phyloP scores from a whole-genome alignment of 2,329 filamentous ascomycete genomes.

The Madurella fahalii region DNA sequence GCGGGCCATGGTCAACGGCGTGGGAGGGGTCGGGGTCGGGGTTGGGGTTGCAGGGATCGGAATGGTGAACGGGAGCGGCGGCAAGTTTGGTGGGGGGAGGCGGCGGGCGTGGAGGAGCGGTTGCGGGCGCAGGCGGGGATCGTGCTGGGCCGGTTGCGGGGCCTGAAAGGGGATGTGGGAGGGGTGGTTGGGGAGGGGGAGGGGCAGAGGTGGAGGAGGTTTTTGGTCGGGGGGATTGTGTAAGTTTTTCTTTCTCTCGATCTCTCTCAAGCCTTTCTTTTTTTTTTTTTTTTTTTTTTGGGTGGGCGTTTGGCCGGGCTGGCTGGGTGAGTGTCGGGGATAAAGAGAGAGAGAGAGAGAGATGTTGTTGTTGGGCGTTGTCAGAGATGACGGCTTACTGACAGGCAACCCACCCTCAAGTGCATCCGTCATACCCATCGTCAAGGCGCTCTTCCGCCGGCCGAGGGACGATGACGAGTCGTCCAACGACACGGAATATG shows the following conservation, averaged over 20 bases:
- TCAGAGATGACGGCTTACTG: too few relatives aligned
- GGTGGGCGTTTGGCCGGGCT: not conserved
- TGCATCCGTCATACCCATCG: conserved; percentile 48
- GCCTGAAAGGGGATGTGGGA: conserved; percentile 42
- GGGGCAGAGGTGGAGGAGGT: conserved; percentile 48
- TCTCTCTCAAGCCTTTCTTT: too few relatives aligned
- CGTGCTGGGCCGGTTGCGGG: conserved; percentile 43
- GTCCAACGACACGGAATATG: conserved; percentile 54
- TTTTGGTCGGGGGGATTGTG: conserved; percentile 50
- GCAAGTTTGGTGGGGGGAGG: conserved; percentile 26
- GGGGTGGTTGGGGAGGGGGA: conserved; percentile 43
- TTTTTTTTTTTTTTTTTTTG: not conserved
- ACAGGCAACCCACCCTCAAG: conserved; percentile 28
- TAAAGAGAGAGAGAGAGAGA: too few relatives aligned
- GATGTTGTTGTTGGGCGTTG: too few relatives aligned
- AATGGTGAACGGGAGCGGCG: conserved; percentile 14
- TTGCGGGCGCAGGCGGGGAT: conserved; percentile 41
- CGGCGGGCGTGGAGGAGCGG: conserved; percentile 40
- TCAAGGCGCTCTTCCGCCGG: conserved; percentile 50
- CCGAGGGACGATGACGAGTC: conserved; percentile 35
- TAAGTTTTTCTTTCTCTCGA: conserved; percentile 33
- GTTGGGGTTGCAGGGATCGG: conserved; percentile 20
- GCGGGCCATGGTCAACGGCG: conserved; percentile 19
- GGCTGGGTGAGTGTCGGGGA: too few relatives aligned
- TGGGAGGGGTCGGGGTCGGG: not conserved